phyloP scores from a whole-genome alignment of 306 rosid genomes.

The Vigna nakashimae region DNA sequence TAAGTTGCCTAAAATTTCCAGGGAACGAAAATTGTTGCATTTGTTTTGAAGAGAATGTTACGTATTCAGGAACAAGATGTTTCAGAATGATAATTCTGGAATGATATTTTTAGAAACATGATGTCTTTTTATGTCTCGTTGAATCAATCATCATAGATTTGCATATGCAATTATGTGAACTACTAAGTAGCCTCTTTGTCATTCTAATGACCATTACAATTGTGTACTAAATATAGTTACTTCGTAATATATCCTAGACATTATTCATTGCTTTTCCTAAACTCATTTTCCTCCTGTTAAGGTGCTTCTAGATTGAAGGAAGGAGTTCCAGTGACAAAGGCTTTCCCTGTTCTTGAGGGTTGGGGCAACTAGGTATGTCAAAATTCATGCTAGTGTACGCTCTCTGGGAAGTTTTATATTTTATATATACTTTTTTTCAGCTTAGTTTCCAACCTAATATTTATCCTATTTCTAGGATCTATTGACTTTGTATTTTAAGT shows the following conservation, averaged over 20 bases:
- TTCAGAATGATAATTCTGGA: not conserved
- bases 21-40: not conserved
- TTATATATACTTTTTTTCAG: not conserved
- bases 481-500: conserved; percentile 9
- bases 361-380: conserved; percentile 82
- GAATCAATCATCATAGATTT: conserved; percentile 10
- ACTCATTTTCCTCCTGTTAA: conserved; percentile 43
- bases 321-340: conserved; percentile 89
- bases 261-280: not conserved
- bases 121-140: conserved; percentile 6
- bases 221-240: not conserved
- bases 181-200: not conserved
- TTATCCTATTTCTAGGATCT: conserved; percentile 11
- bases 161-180: conserved; percentile 17
- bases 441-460: not conserved
- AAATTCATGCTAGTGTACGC: conserved; percentile 16
- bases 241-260: conserved; percentile 15
- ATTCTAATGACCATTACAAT: conserved; percentile 9
- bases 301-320: conserved; percentile 87
- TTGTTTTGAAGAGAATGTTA: not conserved
- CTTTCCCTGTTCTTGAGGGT: conserved; percentile 79
- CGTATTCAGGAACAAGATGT: not conserved
- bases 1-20: conserved; percentile 33
- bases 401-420: conserved; percentile 8
- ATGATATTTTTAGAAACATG: not conserved